A percentile compares a stretch with the other conserved stretches of the same genome.
These are phyloP conservation scores for Populus nigra DNA, from an alignment of 345 rosid species.

Conservation along the genomic window DNA sequence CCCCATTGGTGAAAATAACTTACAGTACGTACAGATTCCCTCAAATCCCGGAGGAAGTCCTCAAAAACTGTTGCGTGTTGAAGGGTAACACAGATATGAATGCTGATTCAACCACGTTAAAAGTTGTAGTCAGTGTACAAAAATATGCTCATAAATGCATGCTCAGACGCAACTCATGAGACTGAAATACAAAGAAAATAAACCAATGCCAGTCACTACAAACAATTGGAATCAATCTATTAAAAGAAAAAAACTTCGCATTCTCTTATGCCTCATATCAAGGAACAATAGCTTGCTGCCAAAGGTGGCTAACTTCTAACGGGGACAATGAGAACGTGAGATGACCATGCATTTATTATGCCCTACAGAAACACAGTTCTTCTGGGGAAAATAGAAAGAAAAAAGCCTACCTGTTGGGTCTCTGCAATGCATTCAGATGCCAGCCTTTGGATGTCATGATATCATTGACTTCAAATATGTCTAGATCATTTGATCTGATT, in stretches of 20 bases:
- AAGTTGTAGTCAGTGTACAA: conserved; percentile 1
- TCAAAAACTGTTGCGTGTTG: conserved; percentile 66
- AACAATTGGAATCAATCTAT: not conserved
- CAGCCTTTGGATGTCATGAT: conserved; percentile 83
- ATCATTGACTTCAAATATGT: conserved; percentile 92
- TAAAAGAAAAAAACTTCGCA: not conserved
- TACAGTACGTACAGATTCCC: conserved; percentile 69
- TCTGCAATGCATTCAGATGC: conserved; percentile 91
- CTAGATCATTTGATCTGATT: conserved; percentile 64
- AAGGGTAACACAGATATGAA: conserved; percentile 84
- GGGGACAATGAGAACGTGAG: not conserved
- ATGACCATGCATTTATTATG: not conserved
- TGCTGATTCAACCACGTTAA: conserved; percentile 43
- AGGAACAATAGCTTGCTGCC: not conserved
- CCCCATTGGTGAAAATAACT: conserved; percentile 28
- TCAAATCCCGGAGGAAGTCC: conserved; percentile 64
- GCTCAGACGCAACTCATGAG: not conserved
- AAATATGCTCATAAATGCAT: conserved; percentile 1
- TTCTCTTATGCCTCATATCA: not conserved
- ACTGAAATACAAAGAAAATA: not conserved
- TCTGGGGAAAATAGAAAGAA: not conserved
- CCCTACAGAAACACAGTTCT: not conserved
- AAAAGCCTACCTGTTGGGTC: conserved; percentile 74
- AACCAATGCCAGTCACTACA: not conserved
- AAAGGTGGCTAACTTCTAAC: not conserved